Base-by-base conservation (phyloP, 345 rosid genomes). In the Linum trigynum region DNA sequence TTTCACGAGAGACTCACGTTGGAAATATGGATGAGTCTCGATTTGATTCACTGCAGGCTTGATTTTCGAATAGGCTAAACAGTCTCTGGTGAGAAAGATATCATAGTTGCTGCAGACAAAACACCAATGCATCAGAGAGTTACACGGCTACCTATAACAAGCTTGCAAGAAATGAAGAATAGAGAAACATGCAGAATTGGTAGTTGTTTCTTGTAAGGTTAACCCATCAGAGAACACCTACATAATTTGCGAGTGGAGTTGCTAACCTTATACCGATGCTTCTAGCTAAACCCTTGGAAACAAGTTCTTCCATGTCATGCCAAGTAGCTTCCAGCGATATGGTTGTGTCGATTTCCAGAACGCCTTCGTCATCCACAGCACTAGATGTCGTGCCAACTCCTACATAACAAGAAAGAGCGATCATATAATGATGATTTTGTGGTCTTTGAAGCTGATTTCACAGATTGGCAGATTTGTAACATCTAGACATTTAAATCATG, bases 31-130 rank as follows among this genome's bases (percentile, higher is more conserved):
- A 63, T 89, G 96, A 7, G 92, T 86, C 76, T 92, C 96, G 1
- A 92, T 80, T 80, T 92, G 98, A 79, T 92, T 92, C 67, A 92
- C 98, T n/a, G 91, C 95, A 6, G 98, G 98, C 76, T 92, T 92
- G 77, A 92, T 80, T 75, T 89, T 92, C 61, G 95, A 83, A 81
- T 87, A 89, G 48, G 98, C 95, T 64, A 92, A 73, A 84, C 95
- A 89, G 69, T 89, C 96, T 73, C 96, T 86, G 3, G 96, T 84
- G 45, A 92, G 77, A 76, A 84, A 92, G 67, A 92, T 77, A 60
- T 89, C 96, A 40, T 77, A 92, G 80, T 92, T 89, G 85, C 96
- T 92, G 91, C 83, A 78, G 53, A 4, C 0, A 9, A 15, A 7
- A 39, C 65, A 63, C 58, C 17, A 64, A 37, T 12, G 16, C n/a